Conservation (phyloP, 495 filamentous ascomycete species). For the Aspergillus wentii region DNA sequence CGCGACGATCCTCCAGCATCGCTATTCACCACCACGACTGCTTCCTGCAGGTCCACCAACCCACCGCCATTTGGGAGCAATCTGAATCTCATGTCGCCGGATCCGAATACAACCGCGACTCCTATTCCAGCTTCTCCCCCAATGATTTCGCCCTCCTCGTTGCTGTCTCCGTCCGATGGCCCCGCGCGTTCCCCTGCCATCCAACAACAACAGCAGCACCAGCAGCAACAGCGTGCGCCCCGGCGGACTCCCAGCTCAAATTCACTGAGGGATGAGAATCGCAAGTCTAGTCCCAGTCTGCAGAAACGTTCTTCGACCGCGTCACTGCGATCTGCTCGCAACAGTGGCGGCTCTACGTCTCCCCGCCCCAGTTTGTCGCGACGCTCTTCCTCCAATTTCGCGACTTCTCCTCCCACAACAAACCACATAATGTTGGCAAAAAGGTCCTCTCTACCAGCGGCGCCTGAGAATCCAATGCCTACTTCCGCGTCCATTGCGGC, state of each 20-base stretch:
- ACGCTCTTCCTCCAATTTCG: slow-evolving; percentile 42
- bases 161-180: slow-evolving; percentile 25
- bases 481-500: slow-evolving; percentile 67
- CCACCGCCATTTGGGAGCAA: slow-evolving; percentile 5
- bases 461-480: slow-evolving; percentile 26
- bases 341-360: slow-evolving; percentile 23
- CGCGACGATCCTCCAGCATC: slow-evolving; percentile 15
- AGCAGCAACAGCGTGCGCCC: slow-evolving; percentile 24
- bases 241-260: slow-evolving; percentile 47
- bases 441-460: slow-evolving; percentile 17
- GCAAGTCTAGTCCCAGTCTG: slow-evolving; percentile 36
- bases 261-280: slow-evolving; percentile 45
- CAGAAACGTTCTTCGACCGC: slow-evolving; percentile 41
- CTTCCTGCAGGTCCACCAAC: too few relatives aligned
- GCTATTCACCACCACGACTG: slow-evolving; percentile 22
- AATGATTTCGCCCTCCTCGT: slow-evolving; percentile 19
- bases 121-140: slow-evolving; percentile 41
- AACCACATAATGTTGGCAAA: slow-evolving; percentile 10
- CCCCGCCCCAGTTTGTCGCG: slow-evolving; percentile 34
- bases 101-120: slow-evolving; percentile 43
- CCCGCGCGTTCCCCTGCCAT: slow-evolving; percentile 17
- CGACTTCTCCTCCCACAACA: slow-evolving; percentile 28
- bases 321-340: slow-evolving; percentile 34
- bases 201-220: slow-evolving; percentile 11
- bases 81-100: slow-evolving; percentile 12